phyloP scores from a whole-genome alignment of 768 basidiomycete species.

The Suillus cothurnatus region DNA sequence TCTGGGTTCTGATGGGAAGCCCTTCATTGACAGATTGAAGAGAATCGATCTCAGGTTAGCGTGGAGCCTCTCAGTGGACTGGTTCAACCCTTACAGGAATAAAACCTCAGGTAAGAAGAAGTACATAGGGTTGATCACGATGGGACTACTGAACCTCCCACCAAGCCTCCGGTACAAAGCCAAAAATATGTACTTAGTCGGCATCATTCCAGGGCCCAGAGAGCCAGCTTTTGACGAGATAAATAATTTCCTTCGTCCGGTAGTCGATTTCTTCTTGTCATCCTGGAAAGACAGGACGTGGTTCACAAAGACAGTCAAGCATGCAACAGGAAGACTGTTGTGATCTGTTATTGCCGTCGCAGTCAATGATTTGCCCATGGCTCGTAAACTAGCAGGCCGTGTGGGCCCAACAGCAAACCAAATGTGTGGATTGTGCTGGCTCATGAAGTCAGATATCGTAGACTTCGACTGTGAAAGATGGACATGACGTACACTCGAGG shows the following conservation, averaged over 20 bases:
- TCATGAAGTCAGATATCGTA: slow-evolving; percentile 27
- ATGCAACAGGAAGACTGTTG: slow-evolving; percentile 27
- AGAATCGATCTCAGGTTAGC: slow-evolving; percentile 18
- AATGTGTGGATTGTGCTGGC: slow-evolving; percentile 34
- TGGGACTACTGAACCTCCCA: slow-evolving; percentile 27
- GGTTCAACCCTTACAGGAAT: slow-evolving; percentile 28
- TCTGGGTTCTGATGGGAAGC: slow-evolving; percentile 24
- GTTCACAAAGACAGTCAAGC: slow-evolving; percentile 24
- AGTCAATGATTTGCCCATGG: slow-evolving; percentile 34
- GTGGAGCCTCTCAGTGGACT: slow-evolving; percentile 29
- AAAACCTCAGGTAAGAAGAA: slow-evolving; percentile 20
- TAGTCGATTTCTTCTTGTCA: slow-evolving; percentile 35
- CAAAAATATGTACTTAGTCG: slow-evolving; percentile 41
- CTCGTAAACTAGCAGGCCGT: slow-evolving; percentile 20
- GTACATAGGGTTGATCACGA: slow-evolving; percentile 15
- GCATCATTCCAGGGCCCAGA: slow-evolving; percentile 38
- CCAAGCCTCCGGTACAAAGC: slow-evolving; percentile 13
- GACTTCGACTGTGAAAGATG: slow-evolving; percentile 29
- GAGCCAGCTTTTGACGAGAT: slow-evolving; percentile 34
- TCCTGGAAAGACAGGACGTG: slow-evolving; percentile 34
- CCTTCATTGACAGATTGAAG: slow-evolving; percentile 19
- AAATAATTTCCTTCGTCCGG: slow-evolving; percentile 33
- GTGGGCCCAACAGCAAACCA: slow-evolving; percentile 12
- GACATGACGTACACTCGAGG: slow-evolving; percentile 16
- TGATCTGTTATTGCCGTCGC: slow-evolving; percentile 26